Evolutionary conservation across 2,329 filamentous ascomycete genomes (phyloP).

Genomic region (Septoria petroselini): DNA sequence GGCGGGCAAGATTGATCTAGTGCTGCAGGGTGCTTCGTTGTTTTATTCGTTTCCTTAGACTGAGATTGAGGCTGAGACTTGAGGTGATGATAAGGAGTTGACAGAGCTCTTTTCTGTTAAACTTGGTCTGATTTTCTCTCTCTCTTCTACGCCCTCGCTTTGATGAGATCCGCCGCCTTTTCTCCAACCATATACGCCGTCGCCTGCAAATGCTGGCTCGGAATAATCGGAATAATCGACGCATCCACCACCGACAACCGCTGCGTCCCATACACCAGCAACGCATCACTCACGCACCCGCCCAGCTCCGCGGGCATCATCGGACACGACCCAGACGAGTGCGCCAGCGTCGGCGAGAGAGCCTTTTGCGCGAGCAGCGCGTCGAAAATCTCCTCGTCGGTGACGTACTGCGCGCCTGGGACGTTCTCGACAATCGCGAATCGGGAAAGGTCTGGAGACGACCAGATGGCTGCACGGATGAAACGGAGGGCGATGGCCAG

Average conservation of each 20-base stretch:
- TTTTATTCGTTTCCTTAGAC: conserved; percentile 17
- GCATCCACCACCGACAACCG: conserved; percentile 33
- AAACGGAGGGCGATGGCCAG: conserved; percentile 4
- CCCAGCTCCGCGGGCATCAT: conserved; percentile 39
- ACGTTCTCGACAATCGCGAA: conserved; percentile 8
- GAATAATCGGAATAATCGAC: conserved; percentile 31
- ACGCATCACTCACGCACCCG: conserved; percentile 30
- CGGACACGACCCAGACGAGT: conserved; percentile 31
- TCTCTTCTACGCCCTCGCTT: neutral
- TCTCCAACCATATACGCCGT: conserved; percentile 35
- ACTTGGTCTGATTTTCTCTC: neutral
- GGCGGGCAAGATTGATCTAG: conserved; percentile 27
- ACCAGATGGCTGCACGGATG: conserved; percentile 5
- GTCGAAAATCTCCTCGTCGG: conserved; percentile 15
- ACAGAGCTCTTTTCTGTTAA: too few relatives aligned
- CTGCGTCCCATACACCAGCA: conserved; percentile 29
- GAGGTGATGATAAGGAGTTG: too few relatives aligned
- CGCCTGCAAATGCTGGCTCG: conserved; percentile 33
- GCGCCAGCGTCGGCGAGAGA: conserved; percentile 14
- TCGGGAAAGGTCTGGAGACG: conserved; percentile 9
- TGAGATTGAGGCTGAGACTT: too few relatives aligned
- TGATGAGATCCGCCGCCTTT: conserved; percentile 32
- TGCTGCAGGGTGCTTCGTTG: conserved; percentile 20
- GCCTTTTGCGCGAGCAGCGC: conserved; percentile 18
- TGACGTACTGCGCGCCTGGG: conserved; percentile 9